Percentiles rank a stretch among this genome's conserved stretches.
phyloP scores from a whole-genome alignment of 2,329 filamentous ascomycete species.

The Arthrobotrys conoides region DNA sequence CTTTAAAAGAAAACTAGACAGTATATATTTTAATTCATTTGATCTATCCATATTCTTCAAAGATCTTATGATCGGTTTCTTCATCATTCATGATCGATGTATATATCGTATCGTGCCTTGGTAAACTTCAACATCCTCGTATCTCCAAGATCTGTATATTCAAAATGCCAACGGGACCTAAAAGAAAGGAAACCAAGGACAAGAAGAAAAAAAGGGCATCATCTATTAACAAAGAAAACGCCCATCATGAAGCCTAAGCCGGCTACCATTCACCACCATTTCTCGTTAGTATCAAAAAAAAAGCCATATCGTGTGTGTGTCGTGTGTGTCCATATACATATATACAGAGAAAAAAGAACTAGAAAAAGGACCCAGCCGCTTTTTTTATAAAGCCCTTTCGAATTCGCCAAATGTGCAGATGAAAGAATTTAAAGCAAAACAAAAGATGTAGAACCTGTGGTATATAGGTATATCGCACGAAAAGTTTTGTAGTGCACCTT shows the following conservation, averaged over 20 bases:
- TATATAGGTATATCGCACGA: constrained; percentile 26
- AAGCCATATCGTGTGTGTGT: constrained; percentile 29
- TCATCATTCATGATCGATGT: no score
- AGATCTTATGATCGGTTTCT: no score
- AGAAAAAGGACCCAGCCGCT: constrained; percentile 19
- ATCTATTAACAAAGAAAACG: constrained; percentile 40
- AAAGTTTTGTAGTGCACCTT: not conserved
- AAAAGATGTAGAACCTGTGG: constrained; percentile 10
- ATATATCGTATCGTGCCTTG: not conserved
- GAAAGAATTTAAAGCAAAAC: constrained; percentile 17
- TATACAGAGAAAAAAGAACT: constrained; percentile 14
- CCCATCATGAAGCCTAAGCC: constrained; percentile 43
- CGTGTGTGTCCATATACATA: constrained; percentile 45
- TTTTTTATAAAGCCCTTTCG: constrained; percentile 32
- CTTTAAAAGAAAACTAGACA: not conserved
- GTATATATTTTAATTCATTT: no score
- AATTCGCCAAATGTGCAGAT: constrained; percentile 45
- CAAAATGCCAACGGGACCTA: constrained; percentile 8
- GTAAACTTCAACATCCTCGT: constrained; percentile 2
- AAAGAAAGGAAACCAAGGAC: not conserved
- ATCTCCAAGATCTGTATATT: constrained; percentile 10
- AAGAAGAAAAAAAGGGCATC: not conserved
- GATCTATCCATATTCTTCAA: not conserved
- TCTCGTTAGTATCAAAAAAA: constrained; percentile 16
- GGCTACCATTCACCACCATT: constrained; percentile 15